Evolutionary conservation across 2,329 filamentous ascomycete species (phyloP).

Genomic region (Ophiocordyceps australis): DNA sequence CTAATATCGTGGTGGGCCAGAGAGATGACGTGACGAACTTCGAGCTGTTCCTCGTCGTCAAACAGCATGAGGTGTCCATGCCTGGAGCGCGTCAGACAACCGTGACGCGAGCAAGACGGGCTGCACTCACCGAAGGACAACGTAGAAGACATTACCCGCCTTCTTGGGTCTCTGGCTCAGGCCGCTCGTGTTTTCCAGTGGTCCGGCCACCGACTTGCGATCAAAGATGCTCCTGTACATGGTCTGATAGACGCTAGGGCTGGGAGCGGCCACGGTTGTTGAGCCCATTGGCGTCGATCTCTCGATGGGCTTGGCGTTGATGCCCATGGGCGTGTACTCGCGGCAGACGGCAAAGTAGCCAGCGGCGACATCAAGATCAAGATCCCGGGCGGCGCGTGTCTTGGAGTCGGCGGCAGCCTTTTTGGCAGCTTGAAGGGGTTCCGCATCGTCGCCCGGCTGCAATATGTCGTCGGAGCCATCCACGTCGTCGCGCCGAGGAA

Average conservation of each 20-base stretch:
- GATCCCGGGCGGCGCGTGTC: constrained; percentile 26
- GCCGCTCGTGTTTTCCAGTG: constrained; percentile 27
- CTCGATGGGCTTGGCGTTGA: constrained; percentile 86
- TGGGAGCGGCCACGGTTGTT: constrained; percentile 55
- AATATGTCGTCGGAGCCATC: constrained; percentile 22
- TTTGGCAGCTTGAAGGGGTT: constrained; percentile 41
- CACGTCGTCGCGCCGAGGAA: constrained; percentile 34
- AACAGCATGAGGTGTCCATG: constrained; percentile 96
- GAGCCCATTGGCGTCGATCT: constrained; percentile 64
- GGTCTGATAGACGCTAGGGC: constrained; percentile 89
- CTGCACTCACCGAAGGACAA: constrained; percentile 56
- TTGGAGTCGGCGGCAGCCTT: constrained; percentile 41
- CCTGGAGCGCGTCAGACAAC: constrained; percentile 21
- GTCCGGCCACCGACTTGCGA: constrained; percentile 37
- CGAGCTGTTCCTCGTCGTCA: constrained; percentile 85
- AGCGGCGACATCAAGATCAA: constrained; percentile 63
- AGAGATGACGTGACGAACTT: constrained; percentile 91
- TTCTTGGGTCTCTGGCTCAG: constrained; percentile 37
- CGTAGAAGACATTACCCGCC: constrained; percentile 81
- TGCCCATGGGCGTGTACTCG: constrained; percentile 79
- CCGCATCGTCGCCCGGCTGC: constrained; percentile 45
- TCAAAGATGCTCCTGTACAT: constrained; percentile 98
- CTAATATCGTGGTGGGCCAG: constrained; percentile 74
- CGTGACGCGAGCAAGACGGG: not conserved
- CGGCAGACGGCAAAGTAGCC: constrained; percentile 92